These are phyloP conservation scores for Halophytophthora batemanensis DNA, from an alignment of 352 stramenopile genomes.

Conservation along the genomic window DNA sequence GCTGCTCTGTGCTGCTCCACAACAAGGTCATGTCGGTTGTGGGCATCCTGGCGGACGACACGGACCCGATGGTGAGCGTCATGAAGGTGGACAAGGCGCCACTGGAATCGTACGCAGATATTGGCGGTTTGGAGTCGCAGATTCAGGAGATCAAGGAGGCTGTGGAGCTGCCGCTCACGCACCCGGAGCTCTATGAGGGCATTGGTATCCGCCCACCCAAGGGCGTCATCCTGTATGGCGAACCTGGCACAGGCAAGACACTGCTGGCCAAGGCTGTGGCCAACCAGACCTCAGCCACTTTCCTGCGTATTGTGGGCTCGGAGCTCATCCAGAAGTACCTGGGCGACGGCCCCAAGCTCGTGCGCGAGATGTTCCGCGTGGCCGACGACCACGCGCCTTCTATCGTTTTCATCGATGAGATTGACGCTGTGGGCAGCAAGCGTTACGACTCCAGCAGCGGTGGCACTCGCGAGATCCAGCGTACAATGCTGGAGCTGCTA, in stretches of 20 bases:
- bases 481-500: slow-evolving; percentile 99
- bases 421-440: slow-evolving; percentile 99
- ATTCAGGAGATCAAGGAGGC: slow-evolving; percentile 95
- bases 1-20: slow-evolving; percentile 98
- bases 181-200: slow-evolving; percentile 99
- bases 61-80: slow-evolving; percentile 98
- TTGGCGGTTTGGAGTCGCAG: slow-evolving; percentile 98
- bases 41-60: slow-evolving; percentile 98
- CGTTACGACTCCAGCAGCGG: slow-evolving; percentile 98
- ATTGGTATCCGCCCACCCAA: slow-evolving; percentile 99
- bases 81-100: slow-evolving; percentile 99
- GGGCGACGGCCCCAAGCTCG: slow-evolving; percentile 99
- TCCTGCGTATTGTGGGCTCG: slow-evolving; percentile 98
- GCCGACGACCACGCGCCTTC: slow-evolving; percentile 98
- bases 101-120: slow-evolving; percentile 99
- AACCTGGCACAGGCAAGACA: slow-evolving; percentile 99
- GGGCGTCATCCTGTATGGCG: slow-evolving; percentile 99
- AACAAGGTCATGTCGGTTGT: slow-evolving; percentile 99
- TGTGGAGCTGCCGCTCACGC: slow-evolving; percentile 97
- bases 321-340: slow-evolving; percentile 99
- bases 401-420: slow-evolving; percentile 99
- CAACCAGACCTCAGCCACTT: slow-evolving; percentile 99
- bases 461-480: slow-evolving; percentile 99
- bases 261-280: slow-evolving; percentile 99
- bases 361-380: slow-evolving; percentile 99